Evolutionary conservation across 768 basidiomycete genomes (phyloP).

Genomic region (Amanita inopinata): DNA sequence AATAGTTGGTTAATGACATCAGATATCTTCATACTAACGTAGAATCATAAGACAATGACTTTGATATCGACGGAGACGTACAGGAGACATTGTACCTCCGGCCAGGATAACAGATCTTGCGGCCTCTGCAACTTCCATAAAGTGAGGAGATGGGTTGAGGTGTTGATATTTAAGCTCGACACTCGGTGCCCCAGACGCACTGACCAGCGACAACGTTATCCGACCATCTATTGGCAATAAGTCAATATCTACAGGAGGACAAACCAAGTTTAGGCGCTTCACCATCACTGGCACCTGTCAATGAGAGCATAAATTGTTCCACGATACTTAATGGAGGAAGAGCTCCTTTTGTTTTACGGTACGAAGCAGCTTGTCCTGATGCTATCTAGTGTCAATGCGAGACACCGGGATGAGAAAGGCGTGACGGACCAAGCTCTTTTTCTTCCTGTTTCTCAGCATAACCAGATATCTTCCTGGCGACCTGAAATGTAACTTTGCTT

Average conservation of each 20-base stretch:
- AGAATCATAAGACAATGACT: not conserved
- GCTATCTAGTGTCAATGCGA: not conserved
- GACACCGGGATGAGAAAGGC: not conserved
- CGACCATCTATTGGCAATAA: slow-evolving; percentile 53
- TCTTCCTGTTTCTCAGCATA: slow-evolving; percentile 60
- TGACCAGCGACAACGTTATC: slow-evolving; percentile 46
- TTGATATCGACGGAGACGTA: slow-evolving; percentile 23
- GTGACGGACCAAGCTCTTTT: slow-evolving; percentile 27
- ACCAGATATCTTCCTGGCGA: slow-evolving; percentile 76
- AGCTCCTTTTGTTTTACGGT: slow-evolving; percentile 24
- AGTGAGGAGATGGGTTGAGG: slow-evolving; percentile 83
- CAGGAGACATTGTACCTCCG: slow-evolving; percentile 98
- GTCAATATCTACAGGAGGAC: not conserved
- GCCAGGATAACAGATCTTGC: slow-evolving; percentile 85
- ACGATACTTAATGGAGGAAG: slow-evolving; percentile 74
- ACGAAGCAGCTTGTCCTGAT: slow-evolving; percentile 2
- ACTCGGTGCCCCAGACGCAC: slow-evolving; percentile 26
- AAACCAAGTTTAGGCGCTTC: slow-evolving; percentile 8
- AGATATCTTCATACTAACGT: slow-evolving; percentile 53
- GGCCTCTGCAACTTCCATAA: slow-evolving; percentile 71
- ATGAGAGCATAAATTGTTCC: slow-evolving; percentile 66
- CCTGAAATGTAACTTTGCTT: slow-evolving; percentile 22
- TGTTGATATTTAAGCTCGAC: slow-evolving; percentile 84
- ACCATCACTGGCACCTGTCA: slow-evolving; percentile 78
- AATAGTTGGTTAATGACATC: slow-evolving; percentile 82